Conservation (phyloP, 2,329 filamentous ascomycete genomes). For the Calonectria ilicicola region DNA sequence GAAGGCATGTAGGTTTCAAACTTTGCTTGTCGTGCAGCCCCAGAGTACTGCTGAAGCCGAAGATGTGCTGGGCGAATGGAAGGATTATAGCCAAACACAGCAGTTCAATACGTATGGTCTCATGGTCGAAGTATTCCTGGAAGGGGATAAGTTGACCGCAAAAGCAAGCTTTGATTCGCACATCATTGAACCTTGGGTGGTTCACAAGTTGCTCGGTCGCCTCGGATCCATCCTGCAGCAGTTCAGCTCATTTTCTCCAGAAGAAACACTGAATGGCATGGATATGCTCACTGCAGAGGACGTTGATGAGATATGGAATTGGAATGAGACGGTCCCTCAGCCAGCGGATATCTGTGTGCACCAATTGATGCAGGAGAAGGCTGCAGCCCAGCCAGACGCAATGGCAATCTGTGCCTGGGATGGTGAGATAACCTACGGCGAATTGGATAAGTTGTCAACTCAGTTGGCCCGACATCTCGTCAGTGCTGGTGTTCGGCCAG, state of each 20-base stretch:
- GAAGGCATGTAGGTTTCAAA: slow-evolving; percentile 20
- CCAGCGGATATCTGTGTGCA: slow-evolving; percentile 32
- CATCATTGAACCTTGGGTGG: background rate
- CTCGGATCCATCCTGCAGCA: slow-evolving; percentile 15
- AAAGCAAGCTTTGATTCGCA: slow-evolving; percentile 9
- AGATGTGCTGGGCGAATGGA: background rate
- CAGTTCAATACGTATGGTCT: slow-evolving; percentile 4
- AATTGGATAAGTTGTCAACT: background rate
- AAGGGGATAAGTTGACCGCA: background rate
- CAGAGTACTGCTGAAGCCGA: background rate
- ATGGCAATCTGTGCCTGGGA: background rate
- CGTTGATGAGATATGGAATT: slow-evolving; percentile 29
- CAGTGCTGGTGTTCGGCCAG: background rate
- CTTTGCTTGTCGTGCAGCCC: slow-evolving; percentile 19
- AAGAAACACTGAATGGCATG: slow-evolving; percentile 3
- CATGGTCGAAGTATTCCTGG: background rate
- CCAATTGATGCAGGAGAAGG: slow-evolving; percentile 19
- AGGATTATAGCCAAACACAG: background rate
- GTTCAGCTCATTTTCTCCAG: background rate
- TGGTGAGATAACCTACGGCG: background rate
- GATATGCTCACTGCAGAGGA: slow-evolving; percentile 25
- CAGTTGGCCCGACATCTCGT: background rate
- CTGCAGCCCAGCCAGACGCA: background rate
- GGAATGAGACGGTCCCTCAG: slow-evolving; percentile 18
- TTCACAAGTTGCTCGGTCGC: background rate